These are phyloP conservation scores for Letharia columbiana DNA, from an alignment of 495 filamentous ascomycete species.

Conservation along the genomic window DNA sequence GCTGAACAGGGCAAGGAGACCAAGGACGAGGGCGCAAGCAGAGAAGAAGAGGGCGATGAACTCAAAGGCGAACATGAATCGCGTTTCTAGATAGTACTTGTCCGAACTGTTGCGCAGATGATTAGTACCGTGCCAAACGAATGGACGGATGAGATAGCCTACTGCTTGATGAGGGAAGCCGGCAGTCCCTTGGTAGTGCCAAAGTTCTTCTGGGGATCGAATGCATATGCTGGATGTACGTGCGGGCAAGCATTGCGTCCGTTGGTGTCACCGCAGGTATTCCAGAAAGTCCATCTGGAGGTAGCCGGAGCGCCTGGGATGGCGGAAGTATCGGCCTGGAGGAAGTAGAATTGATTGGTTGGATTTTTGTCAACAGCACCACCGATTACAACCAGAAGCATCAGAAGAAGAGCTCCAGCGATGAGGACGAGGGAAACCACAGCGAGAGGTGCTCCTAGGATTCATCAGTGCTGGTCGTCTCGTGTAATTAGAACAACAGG, in stretches of 20 bases:
- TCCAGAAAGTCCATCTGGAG: constrained; percentile 85
- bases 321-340: constrained; percentile 60
- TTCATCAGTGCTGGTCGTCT: constrained; percentile 4
- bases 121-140: background rate
- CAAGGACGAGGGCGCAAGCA: constrained; percentile 49
- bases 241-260: constrained; percentile 51
- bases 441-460: constrained; percentile 41
- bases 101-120: constrained; percentile 3
- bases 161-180: constrained; percentile 43
- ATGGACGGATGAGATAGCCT: constrained; percentile 18
- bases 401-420: constrained; percentile 61
- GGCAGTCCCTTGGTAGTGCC: constrained; percentile 49
- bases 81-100: constrained; percentile 54
- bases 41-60: constrained; percentile 61
- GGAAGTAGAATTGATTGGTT: constrained; percentile 69
- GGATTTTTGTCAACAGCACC: constrained; percentile 53
- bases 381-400: constrained; percentile 72
- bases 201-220: constrained; percentile 60
- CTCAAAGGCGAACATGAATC: constrained; percentile 67
- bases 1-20: constrained; percentile 53
- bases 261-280: constrained; percentile 50
- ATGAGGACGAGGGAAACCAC: constrained; percentile 66
- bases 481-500: constrained; percentile 9
- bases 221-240: constrained; percentile 50
- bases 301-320: constrained; percentile 56